A percentile compares a stretch with the other conserved stretches of the same genome.
Conservation (phyloP, 129 eudicot species). For the Pseudognaphalium luteoalbum region DNA sequence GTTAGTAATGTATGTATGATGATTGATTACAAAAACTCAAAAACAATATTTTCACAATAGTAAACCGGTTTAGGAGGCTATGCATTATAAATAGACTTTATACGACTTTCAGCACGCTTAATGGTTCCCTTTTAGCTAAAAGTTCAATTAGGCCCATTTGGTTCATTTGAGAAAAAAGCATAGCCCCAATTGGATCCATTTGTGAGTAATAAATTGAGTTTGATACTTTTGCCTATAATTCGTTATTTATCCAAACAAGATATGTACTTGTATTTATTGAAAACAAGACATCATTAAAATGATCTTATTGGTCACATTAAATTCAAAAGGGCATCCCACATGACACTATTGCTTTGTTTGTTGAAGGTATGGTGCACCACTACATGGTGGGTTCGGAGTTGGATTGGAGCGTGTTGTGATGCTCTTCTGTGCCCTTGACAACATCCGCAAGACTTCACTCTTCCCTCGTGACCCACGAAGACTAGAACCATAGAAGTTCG, state of each 20-base stretch:
- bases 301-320: background rate
- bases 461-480: conserved; percentile 83
- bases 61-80: background rate
- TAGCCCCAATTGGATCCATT: no score
- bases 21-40: background rate
- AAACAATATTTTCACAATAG: background rate
- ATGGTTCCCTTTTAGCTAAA: background rate
- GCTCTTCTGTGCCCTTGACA: conserved; percentile 82
- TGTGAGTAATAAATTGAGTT: no score
- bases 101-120: no score
- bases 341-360: background rate
- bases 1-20: background rate
- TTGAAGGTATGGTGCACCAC: conserved; percentile 78
- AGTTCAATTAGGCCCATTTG: background rate
- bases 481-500: conserved; percentile 50
- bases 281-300: background rate
- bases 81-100: background rate
- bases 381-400: conserved; percentile 84
- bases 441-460: conserved; percentile 74
- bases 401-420: conserved; percentile 88
- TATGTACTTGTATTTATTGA: background rate
- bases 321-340: background rate
- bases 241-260: background rate
- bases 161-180: no score
- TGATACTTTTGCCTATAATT: no score